Evolutionary conservation across 257 asterid genomes (phyloP).

Genomic region (Voacanga thouarsii): DNA sequence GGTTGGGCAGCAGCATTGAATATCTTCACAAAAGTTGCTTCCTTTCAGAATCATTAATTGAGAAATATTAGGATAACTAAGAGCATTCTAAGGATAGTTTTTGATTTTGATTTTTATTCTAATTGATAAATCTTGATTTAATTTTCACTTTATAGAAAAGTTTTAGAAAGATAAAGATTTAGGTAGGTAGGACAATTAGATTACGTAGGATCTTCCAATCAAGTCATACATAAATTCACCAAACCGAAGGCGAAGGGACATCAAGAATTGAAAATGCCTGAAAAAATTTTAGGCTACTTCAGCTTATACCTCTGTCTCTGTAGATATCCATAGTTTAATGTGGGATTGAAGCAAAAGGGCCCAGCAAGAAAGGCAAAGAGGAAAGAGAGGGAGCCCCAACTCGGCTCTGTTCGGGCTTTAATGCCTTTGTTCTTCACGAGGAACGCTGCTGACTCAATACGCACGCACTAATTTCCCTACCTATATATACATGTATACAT

Average conservation of each 20-base stretch:
- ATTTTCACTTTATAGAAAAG: too few relatives aligned
- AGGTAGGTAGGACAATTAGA: constrained; percentile 7
- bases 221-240: not conserved
- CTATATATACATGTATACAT: not conserved
- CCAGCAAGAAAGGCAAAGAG: constrained; percentile 7
- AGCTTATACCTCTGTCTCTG: not conserved
- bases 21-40: too few relatives aligned
- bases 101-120: too few relatives aligned
- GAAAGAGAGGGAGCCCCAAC: constrained; percentile 32
- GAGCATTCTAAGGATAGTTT: too few relatives aligned
- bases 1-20: not conserved
- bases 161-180: not conserved
- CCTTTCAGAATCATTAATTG: too few relatives aligned
- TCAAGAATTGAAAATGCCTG: not conserved
- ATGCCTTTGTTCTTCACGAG: constrained; percentile 47
- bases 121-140: too few relatives aligned
- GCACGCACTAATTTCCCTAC: not conserved
- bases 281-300: not conserved
- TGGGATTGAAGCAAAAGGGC: not conserved
- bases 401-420: constrained; percentile 29
- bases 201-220: not conserved
- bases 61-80: too few relatives aligned
- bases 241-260: not conserved
- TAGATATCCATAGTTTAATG: not conserved
- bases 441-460: constrained; percentile 16